A percentile compares a stretch with the other conserved stretches of the same genome.
Evolutionary conservation across 306 rosid genomes (phyloP).

Genomic region (Carpinus fangiana): DNA sequence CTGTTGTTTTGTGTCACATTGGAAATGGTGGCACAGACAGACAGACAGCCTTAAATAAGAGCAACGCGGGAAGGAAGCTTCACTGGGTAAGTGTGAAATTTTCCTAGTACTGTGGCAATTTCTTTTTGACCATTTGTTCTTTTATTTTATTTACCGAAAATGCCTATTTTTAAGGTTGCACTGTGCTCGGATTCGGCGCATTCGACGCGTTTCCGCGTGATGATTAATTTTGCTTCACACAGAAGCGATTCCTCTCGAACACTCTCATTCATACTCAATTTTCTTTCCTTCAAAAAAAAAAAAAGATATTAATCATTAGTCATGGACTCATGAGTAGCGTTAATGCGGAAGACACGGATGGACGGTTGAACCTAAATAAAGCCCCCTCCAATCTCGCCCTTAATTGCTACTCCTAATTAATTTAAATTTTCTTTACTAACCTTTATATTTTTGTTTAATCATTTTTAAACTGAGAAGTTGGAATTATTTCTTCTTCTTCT

Average conservation of each 20-base stretch:
- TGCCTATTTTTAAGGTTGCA: neutral
- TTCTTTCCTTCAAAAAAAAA: too few relatives aligned
- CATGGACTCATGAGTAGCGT: neutral
- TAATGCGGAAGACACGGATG: neutral
- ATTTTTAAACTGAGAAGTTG: too few relatives aligned
- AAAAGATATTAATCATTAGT: too few relatives aligned
- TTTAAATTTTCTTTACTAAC: neutral
- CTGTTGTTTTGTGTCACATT: neutral
- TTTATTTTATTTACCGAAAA: neutral
- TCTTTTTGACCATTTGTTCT: neutral
- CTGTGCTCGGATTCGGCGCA: neutral
- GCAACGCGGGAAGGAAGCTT: constrained; percentile 40
- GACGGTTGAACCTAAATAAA: constrained; percentile 1
- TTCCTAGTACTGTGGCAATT: neutral
- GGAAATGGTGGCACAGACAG: constrained; percentile 13
- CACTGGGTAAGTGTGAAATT: neutral
- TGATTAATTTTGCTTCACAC: constrained; percentile 23
- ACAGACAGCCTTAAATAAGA: constrained; percentile 37
- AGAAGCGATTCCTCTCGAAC: constrained; percentile 10
- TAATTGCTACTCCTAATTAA: constrained; percentile 4
- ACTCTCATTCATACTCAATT: neutral
- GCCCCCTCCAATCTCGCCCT: constrained; percentile 28
- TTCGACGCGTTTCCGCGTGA: constrained; percentile 51
- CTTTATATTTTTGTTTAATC: neutral
- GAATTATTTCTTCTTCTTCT: too few relatives aligned